Base-by-base conservation (phyloP, 2,329 filamentous ascomycete species). In the Phyllachora maydis region DNA sequence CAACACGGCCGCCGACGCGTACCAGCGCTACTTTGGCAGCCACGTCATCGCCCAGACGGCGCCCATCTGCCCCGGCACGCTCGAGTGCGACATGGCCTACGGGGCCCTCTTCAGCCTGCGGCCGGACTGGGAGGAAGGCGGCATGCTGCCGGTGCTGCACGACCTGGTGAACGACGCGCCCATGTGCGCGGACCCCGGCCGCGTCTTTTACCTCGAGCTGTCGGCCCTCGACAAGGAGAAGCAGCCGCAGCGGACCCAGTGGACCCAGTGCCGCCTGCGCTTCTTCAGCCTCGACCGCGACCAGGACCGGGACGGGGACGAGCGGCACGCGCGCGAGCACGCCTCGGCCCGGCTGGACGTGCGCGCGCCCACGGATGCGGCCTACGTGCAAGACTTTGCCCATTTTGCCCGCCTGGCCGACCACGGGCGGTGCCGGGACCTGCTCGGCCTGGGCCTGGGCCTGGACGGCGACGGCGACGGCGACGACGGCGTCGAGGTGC, bases 1-100 rank as follows among this genome's bases (percentile, higher is more conserved):
- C 35, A 52, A 56, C 29, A 52, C 50, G 0, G 26, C 18, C 3
- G 37, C 30, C 0, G 25, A 40, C 0, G 35, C 44, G 16, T 61
- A 48, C 30, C 22, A 45, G 12, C 15, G 30, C 0, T 26, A 48
- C 3, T 22, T 58, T 0, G 26, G 34, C 0, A 45, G 43, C 6
- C 54, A 61, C 27, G 19, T 49, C 3, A 48, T 54, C 20, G 45
- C 42, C 0, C 27, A 43, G 16, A 45, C 47, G 1, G 50, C 47
- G 0, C 38, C 50, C 2, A 44, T 47, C 18, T 44, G 39, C 18
- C 54, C 55, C 0, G 43, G 37, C 0, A 53, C 46, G 0, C 25
- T 56, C 0, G 26, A 53, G 23, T 14, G 40, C 2, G 36, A 39
- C 11, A 30, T 56, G 1, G 45, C 30, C 3, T 32, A 44, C 16